Conservation (phyloP, 1,284 basidiomycete species). For the Malassezia cuniculi region DNA sequence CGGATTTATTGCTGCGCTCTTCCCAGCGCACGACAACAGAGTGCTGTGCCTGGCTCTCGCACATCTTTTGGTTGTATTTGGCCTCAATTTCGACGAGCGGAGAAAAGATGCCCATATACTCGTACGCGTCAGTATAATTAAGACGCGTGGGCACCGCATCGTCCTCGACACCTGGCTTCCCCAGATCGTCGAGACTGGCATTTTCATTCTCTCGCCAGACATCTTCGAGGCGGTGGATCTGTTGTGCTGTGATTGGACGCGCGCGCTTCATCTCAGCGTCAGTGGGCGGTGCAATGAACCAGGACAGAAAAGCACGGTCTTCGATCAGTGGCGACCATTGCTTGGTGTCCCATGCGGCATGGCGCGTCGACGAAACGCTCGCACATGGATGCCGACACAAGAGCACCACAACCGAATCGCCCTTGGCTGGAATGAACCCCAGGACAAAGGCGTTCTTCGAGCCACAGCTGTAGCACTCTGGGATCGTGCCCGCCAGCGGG, state of each 20-base stretch:
- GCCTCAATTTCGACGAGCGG: slow-evolving; percentile 98
- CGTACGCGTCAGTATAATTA: slow-evolving; percentile 89
- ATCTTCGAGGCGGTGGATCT: slow-evolving; percentile 94
- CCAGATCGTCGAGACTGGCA: slow-evolving; percentile 88
- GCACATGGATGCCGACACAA: slow-evolving; percentile 98
- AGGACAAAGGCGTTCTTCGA: slow-evolving; percentile 99
- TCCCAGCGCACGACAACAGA: slow-evolving; percentile 95
- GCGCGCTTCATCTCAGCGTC: slow-evolving; percentile 90
- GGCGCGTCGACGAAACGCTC: slow-evolving; percentile 70
- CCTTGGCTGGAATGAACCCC: slow-evolving; percentile 97
- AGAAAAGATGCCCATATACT: slow-evolving; percentile 98
- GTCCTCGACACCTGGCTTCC: slow-evolving; percentile 58
- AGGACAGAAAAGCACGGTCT: slow-evolving; percentile 91
- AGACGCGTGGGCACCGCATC: slow-evolving; percentile 82
- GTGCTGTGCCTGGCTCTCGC: slow-evolving; percentile 95
- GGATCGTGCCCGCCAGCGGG: slow-evolving; percentile 87
- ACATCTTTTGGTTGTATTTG: slow-evolving; percentile 93
- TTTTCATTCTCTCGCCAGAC: slow-evolving; percentile 92
- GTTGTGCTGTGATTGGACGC: slow-evolving; percentile 85
- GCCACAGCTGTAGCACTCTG: slow-evolving; percentile 94
- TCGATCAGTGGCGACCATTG: slow-evolving; percentile 98
- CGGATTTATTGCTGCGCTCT: slow-evolving; percentile 90
- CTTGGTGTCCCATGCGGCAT: slow-evolving; percentile 94
- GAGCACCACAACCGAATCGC: slow-evolving; percentile 95
- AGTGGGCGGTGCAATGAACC: slow-evolving; percentile 92